Evolutionary conservation across 176 grass and related monocot species (phyloP).

Genomic region (Ensete glaucum): DNA sequence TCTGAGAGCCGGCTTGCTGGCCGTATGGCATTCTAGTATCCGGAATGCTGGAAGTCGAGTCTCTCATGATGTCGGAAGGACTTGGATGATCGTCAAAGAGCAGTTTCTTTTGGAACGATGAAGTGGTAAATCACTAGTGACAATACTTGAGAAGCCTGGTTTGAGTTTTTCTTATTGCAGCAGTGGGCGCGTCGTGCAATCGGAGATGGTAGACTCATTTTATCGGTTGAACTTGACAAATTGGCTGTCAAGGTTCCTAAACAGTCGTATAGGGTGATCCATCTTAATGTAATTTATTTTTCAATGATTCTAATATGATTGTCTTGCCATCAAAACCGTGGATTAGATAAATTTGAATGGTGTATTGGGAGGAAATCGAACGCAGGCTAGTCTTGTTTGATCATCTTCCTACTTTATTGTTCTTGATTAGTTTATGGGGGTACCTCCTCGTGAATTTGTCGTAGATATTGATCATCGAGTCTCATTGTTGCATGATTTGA

Average conservation of each 20-base stretch:
- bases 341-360: too few species aligned
- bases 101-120: not conserved
- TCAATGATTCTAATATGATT: not conserved
- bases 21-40: conserved; percentile 50
- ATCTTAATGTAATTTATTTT: not conserved
- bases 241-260: not conserved
- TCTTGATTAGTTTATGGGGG: not conserved
- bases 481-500: too few species aligned
- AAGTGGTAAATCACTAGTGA: too few species aligned
- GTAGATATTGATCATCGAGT: too few species aligned
- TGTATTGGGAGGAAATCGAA: too few species aligned
- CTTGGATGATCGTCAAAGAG: not conserved
- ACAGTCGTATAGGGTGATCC: not conserved
- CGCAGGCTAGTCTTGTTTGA: conserved; percentile 64
- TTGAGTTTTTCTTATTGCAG: too few species aligned
- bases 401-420: conserved; percentile 18
- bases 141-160: too few species aligned
- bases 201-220: not conserved
- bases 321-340: not conserved
- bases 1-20: conserved; percentile 72
- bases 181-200: too few species aligned
- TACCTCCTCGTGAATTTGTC: not conserved
- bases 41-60: not conserved
- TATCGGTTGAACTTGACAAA: not conserved
- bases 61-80: not conserved